These are phyloP conservation scores for Bryoerythrophyllum caledonicum DNA, from an alignment of 225 moss, liverwort and hornwort genomes.

Conservation along the genomic window DNA sequence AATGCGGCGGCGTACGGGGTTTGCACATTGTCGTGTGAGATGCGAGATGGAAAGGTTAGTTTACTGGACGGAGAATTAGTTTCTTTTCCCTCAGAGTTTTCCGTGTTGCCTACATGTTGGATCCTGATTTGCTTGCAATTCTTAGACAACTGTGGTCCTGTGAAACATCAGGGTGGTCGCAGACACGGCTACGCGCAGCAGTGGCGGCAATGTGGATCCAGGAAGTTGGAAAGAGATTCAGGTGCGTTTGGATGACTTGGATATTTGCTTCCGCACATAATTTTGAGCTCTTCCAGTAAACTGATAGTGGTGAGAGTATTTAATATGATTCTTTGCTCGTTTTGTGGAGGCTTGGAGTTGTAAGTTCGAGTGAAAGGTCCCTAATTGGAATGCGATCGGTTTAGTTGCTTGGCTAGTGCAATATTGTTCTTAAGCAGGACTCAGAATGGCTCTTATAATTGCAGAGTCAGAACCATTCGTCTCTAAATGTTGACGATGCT, in stretches of 20 bases:
- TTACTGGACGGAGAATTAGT: neutral
- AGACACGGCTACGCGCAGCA: constrained; percentile 27
- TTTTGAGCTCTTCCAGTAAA: neutral
- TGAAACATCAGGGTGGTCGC: constrained; percentile 31
- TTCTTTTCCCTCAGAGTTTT: neutral
- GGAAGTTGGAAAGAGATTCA: constrained; percentile 44
- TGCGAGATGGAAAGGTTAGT: constrained; percentile 45
- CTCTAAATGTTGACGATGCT: constrained; percentile 49
- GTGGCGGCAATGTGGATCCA: constrained; percentile 27
- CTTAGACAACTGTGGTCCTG: neutral
- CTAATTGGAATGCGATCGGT: neutral
- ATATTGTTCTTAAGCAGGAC: neutral
- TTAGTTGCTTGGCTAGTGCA: neutral
- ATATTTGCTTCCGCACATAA: neutral
- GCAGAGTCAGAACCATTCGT: constrained; percentile 38
- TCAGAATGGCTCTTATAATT: neutral
- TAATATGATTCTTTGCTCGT: neutral
- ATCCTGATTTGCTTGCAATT: neutral
- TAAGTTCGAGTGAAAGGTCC: neutral
- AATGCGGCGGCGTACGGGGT: constrained; percentile 20
- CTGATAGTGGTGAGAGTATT: constrained; percentile 7
- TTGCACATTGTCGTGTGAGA: constrained; percentile 32
- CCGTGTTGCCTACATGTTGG: neutral
- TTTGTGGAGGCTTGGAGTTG: neutral
- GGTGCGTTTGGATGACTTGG: constrained; percentile 21